These are phyloP conservation scores for Populus trichocarpa DNA, from an alignment of 441 rosid genomes.

Conservation along the genomic window DNA sequence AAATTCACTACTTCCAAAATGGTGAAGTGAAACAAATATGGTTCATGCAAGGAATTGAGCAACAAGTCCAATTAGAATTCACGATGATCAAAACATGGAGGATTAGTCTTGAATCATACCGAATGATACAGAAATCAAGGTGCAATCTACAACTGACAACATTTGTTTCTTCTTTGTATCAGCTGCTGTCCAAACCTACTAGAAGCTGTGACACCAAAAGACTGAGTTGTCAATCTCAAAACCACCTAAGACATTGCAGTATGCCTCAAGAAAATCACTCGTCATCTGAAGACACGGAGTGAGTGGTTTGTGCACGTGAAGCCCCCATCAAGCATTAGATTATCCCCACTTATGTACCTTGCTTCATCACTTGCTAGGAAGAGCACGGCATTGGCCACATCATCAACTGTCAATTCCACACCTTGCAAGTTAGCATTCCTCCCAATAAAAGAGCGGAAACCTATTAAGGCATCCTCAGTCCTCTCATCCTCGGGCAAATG, in stretches of 20 bases:
- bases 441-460: conserved; percentile 47
- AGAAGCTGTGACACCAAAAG: background rate
- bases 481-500: conserved; percentile 74
- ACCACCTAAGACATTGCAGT: background rate
- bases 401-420: conserved; percentile 55
- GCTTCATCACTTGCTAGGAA: conserved; percentile 82
- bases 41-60: background rate
- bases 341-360: conserved; percentile 71
- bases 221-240: background rate
- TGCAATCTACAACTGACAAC: background rate
- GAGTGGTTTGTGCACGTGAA: conserved; percentile 61
- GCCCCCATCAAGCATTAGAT: conserved; percentile 91
- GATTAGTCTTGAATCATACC: background rate
- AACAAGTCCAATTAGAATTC: background rate
- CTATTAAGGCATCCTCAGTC: conserved; percentile 50
- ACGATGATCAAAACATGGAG: background rate
- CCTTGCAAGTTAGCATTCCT: conserved; percentile 70
- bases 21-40: background rate
- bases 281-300: conserved; percentile 51
- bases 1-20: background rate
- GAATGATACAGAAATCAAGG: background rate
- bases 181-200: background rate
- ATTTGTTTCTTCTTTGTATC: background rate
- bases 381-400: conserved; percentile 82
- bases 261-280: background rate